These are phyloP conservation scores for Aspergillus calidoustus DNA, from an alignment of 2,329 filamentous ascomycete genomes.

Conservation along the genomic window DNA sequence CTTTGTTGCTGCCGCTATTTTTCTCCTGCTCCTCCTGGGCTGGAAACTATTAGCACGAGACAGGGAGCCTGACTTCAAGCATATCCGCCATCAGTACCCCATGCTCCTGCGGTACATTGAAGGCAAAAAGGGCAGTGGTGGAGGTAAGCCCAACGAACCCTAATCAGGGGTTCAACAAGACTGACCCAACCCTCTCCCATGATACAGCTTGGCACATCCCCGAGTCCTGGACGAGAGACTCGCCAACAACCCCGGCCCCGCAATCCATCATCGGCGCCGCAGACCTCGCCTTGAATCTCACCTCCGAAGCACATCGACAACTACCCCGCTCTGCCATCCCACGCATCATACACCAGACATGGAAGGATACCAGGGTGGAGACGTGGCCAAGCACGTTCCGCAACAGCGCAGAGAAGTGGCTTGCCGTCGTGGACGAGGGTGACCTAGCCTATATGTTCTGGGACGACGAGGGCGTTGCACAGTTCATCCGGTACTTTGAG, in stretches of 20 bases:
- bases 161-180: neutral
- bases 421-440: slow-evolving; percentile 25
- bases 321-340: slow-evolving; percentile 35
- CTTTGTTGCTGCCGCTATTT: neutral
- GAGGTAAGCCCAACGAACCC: neutral
- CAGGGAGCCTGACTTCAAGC: neutral
- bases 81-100: neutral
- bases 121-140: neutral
- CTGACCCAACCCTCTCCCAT: neutral
- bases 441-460: slow-evolving; percentile 41
- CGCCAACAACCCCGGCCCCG: neutral
- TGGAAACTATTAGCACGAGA: neutral
- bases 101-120: neutral
- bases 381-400: slow-evolving; percentile 32
- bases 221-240: slow-evolving; percentile 3
- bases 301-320: slow-evolving; percentile 14
- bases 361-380: slow-evolving; percentile 33
- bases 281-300: slow-evolving; percentile 27
- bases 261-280: slow-evolving; percentile 35
- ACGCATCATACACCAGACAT: slow-evolving; percentile 40
- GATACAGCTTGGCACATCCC: slow-evolving; percentile 22
- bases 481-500: slow-evolving; percentile 33
- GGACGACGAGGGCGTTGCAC: slow-evolving; percentile 36
- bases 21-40: neutral
- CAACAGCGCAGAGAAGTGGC: slow-evolving; percentile 35